phyloP scores from a whole-genome alignment of 768 basidiomycete species.

The Rhodotorula kratochvilovae region DNA sequence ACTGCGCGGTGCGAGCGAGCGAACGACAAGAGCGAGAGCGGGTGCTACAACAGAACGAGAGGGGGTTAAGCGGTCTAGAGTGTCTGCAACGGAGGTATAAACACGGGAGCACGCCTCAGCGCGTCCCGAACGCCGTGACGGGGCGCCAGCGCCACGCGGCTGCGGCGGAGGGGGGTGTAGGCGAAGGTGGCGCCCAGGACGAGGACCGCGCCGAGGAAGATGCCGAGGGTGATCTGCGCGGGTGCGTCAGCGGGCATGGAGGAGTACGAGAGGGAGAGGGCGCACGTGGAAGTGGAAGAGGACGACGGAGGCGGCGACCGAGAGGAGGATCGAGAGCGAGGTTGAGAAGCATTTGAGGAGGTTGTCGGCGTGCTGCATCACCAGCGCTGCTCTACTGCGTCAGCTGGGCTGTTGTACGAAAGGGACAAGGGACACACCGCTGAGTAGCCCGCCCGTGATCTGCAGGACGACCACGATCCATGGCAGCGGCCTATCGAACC shows the following conservation, averaged over 20 bases:
- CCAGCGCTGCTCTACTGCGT: constrained; percentile 50
- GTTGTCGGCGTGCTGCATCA: constrained; percentile 68
- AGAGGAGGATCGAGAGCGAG: constrained; percentile 83
- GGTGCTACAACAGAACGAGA: neutral
- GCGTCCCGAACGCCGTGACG: neutral
- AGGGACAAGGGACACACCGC: constrained; percentile 52
- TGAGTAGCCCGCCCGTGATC: constrained; percentile 79
- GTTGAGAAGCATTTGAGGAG: constrained; percentile 64
- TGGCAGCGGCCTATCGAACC: constrained; percentile 74
- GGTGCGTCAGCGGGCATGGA: neutral
- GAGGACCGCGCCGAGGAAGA: constrained; percentile 29
- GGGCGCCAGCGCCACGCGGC: constrained; percentile 6
- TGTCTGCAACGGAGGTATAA: too few species aligned
- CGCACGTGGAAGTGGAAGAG: constrained; percentile 64
- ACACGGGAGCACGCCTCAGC: neutral
- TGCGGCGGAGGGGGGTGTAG: constrained; percentile 11
- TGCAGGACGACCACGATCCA: constrained; percentile 84
- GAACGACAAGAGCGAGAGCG: neutral
- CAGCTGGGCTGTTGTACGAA: neutral
- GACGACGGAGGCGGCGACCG: constrained; percentile 80
- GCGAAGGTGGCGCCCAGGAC: constrained; percentile 36
- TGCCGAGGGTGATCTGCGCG: constrained; percentile 14
- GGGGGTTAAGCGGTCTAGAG: too few species aligned
- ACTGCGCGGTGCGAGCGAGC: too few species aligned
- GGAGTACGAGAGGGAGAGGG: neutral